Base-by-base conservation (phyloP, 2,329 filamentous ascomycete genomes). In the Paradendryphiella salina region DNA sequence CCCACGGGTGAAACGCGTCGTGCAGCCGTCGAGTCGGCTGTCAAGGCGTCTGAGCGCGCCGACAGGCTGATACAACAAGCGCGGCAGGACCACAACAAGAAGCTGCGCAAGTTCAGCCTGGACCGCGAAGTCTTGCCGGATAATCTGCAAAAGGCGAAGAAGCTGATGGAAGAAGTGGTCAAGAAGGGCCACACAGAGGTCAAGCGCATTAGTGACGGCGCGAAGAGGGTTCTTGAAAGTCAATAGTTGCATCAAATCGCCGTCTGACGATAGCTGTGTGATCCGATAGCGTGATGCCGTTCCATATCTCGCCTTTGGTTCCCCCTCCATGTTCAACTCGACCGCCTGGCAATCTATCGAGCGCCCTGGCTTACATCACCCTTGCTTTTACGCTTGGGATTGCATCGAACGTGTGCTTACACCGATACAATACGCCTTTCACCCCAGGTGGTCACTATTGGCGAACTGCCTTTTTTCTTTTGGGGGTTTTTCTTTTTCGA, bases 1-100 rank as follows among this genome's bases (percentile, higher is more conserved):
- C 80, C 81, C 0, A 85, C 82, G 0, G 82, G 80, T 41, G 81
- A 84, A 56, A 76, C 77, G n/a, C 73, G 80, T 20, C 74, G 76
- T 38, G 63, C 62, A 4, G 73, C 72, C 10, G 60, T 77, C 3
- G 66, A 74, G 0, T 56, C 63, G 5, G 75, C 78, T 8, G 61
- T 64, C 5, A 76, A 75, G 54, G 75, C 75, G 4, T 70, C 73
- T 3, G 76, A 78, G 45, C 69, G 70, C 15, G 78, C 77, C 0
- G 68, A 71, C 41, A 72, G 66, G 34, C 67, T 57, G 35, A 68
- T 80, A 29, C 70, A 75, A 33, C 73, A 73, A 53, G 78, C 77
- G 15, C 65, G 78, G 38, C 72, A 73, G 21, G 73, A 73, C 41
- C 77, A 80, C 57, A 77, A 80, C 54, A 80, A 80, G 71, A 77